phyloP scores from a whole-genome alignment of 345 rosid species.

The Arabidopsis suecica region DNA sequence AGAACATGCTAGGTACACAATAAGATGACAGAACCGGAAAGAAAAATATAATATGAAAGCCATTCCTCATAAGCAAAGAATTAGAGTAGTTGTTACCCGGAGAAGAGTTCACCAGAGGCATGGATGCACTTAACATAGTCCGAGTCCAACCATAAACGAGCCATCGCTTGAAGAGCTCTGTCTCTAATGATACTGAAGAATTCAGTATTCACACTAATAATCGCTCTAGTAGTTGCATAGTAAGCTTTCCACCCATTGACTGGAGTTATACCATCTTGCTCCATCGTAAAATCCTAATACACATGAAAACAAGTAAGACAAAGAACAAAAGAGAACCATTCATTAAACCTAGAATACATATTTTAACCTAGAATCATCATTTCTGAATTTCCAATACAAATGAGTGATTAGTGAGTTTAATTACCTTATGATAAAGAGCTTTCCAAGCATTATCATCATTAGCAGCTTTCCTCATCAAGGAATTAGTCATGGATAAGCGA shows the following conservation, averaged over 20 bases:
- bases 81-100: conserved; percentile 67
- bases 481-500: conserved; percentile 95
- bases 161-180: conserved; percentile 76
- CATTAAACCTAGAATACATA: not conserved
- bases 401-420: not conserved
- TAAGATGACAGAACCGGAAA: not conserved
- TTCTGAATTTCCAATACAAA: not conserved
- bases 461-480: conserved; percentile 97
- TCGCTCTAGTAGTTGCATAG: conserved; percentile 93
- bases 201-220: conserved; percentile 77
- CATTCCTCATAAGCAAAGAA: conserved; percentile 10
- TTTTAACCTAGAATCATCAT: conserved; percentile 12
- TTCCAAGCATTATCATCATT: conserved; percentile 99
- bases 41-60: not conserved
- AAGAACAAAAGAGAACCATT: not conserved
- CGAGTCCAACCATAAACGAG: conserved; percentile 80
- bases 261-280: conserved; percentile 82
- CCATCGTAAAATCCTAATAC: conserved; percentile 84
- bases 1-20: conserved; percentile 14
- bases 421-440: conserved; percentile 92
- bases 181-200: conserved; percentile 86
- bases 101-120: conserved; percentile 78
- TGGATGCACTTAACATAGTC: conserved; percentile 96
- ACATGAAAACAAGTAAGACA: conserved; percentile 1
- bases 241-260: conserved; percentile 96